These are phyloP conservation scores for Monosporascus sp. DNA, from an alignment of 2,329 filamentous ascomycete genomes.

Conservation along the genomic window DNA sequence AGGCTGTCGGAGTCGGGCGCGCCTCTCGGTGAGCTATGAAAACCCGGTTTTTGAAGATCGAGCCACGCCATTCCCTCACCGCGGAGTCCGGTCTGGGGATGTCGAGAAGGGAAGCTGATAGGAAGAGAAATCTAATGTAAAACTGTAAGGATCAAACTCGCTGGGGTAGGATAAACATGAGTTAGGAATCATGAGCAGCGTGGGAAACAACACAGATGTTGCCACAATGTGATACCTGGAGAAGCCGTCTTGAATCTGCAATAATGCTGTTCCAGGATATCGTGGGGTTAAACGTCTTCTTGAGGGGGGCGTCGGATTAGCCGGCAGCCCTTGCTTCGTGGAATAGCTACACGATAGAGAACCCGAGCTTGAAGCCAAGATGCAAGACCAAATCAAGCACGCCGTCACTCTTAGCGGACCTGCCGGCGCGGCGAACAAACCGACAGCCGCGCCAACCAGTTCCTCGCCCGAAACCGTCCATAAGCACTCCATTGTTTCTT, in stretches of 20 bases:
- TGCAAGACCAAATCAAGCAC: too few species aligned
- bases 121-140: not conserved
- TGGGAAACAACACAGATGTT: not conserved
- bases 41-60: not conserved
- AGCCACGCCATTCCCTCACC: too few species aligned
- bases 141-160: not conserved
- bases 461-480: not conserved
- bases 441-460: not conserved
- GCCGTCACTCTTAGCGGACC: too few species aligned
- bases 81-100: not conserved
- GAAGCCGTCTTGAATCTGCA: too few species aligned
- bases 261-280: too few species aligned
- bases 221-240: not conserved
- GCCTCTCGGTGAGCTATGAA: slow-evolving; percentile 28
- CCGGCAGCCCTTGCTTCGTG: too few species aligned
- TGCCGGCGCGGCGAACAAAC: not conserved
- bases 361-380: too few species aligned
- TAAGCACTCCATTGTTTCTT: not conserved
- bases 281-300: too few species aligned
- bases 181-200: not conserved
- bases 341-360: too few species aligned
- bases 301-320: too few species aligned
- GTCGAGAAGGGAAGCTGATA: not conserved
- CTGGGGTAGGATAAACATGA: not conserved
- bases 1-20: slow-evolving; percentile 17